phyloP scores from a whole-genome alignment of 2,329 filamentous ascomycete genomes.

The Xylaria sp. region DNA sequence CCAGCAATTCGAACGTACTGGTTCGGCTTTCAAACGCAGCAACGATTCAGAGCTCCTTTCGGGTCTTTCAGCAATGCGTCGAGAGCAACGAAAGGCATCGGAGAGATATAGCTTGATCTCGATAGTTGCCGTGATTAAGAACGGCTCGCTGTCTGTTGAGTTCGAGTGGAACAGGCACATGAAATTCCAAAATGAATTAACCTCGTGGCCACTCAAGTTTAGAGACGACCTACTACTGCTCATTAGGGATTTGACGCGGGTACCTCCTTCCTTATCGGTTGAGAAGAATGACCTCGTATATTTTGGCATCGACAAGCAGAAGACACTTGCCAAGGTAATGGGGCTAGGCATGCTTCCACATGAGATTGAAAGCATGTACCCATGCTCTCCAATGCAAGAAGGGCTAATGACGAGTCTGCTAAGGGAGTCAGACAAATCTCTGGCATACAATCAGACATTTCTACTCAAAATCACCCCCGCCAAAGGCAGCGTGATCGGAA shows the following conservation, averaged over 20 bases:
- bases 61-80: conserved; percentile 6
- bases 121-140: conserved; percentile 5
- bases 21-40: conserved; percentile 8
- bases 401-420: conserved; percentile 14
- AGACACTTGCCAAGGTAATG: neutral
- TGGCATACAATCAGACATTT: conserved; percentile 12
- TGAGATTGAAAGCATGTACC: conserved; percentile 13
- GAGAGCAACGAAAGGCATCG: conserved; percentile 3
- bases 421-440: neutral
- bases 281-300: neutral
- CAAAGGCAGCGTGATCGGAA: neutral
- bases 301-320: conserved; percentile 1
- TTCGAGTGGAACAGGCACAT: conserved; percentile 12
- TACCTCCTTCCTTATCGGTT: neutral
- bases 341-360: neutral
- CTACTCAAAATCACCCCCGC: neutral
- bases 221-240: neutral
- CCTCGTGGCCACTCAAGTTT: neutral
- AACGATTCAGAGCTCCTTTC: conserved; percentile 3
- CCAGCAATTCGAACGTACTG: conserved; percentile 10
- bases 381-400: conserved; percentile 14
- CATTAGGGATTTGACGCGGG: neutral
- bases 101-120: conserved; percentile 18
- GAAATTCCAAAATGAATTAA: conserved; percentile 9
- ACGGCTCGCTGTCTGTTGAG: conserved; percentile 8